A percentile compares a stretch with the other conserved stretches of the same genome.
Evolutionary conservation across 106 monocot species (phyloP).

Genomic region (Dactylorhiza incarnata): DNA sequence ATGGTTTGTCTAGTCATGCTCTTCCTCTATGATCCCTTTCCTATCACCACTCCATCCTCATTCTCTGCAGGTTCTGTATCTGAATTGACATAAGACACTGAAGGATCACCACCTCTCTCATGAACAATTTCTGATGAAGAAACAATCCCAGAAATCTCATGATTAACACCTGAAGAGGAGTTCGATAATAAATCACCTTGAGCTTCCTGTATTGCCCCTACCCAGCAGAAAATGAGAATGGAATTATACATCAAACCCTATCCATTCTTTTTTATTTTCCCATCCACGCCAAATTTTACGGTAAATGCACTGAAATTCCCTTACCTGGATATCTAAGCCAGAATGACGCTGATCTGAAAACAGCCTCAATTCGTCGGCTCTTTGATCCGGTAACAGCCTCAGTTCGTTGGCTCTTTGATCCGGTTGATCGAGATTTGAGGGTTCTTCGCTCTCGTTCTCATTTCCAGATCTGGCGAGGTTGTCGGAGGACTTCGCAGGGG

Average conservation of each 20-base stretch:
- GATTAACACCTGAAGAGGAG: neutral
- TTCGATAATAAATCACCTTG: slow-evolving; percentile 1
- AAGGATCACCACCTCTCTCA: neutral
- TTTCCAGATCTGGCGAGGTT: slow-evolving; percentile 13
- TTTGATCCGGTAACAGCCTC: too few species aligned
- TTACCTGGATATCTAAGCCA: slow-evolving; percentile 22
- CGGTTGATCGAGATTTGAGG: neutral
- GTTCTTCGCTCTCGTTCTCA: slow-evolving; percentile 14
- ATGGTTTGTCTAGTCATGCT: neutral
- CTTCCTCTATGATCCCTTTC: neutral
- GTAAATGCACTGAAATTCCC: slow-evolving; percentile 1
- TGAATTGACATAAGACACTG: neutral
- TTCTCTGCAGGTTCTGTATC: neutral
- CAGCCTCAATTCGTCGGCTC: neutral
- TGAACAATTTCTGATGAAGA: slow-evolving; percentile 7
- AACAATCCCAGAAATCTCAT: neutral
- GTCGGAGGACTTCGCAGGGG: slow-evolving; percentile 25
- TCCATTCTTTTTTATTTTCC: slow-evolving; percentile 4
- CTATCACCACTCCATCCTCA: slow-evolving; percentile 11
- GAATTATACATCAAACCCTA: slow-evolving; percentile 36
- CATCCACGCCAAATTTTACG: neutral
- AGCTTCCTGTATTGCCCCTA: too few species aligned
- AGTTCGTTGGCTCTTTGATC: too few species aligned
- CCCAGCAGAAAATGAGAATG: slow-evolving; percentile 67
- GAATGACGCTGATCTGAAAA: slow-evolving; percentile 1